Evolutionary conservation across 805 yeast species (phyloP).

Genomic region (Kodamaea kakaduensis): DNA sequence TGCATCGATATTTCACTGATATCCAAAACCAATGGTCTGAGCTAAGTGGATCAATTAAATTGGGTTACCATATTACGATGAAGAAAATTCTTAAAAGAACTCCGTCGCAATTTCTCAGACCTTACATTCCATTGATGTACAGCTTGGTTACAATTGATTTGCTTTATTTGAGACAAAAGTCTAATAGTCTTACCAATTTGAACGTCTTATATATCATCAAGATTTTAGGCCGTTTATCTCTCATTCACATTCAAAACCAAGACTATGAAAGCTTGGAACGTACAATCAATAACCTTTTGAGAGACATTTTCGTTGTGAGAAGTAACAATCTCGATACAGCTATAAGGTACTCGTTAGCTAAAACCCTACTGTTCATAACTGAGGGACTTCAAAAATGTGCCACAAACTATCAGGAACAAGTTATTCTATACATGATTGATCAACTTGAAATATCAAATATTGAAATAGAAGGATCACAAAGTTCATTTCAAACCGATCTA

Average conservation of each 20-base stretch:
- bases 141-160: constrained; percentile 17
- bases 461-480: not conserved
- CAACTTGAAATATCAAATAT: constrained; percentile 26
- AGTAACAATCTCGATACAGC: constrained; percentile 47
- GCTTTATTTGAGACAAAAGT: constrained; percentile 12
- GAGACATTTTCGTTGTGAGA: constrained; percentile 30
- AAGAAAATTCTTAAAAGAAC: constrained; percentile 34
- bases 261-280: constrained; percentile 42
- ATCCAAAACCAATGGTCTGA: constrained; percentile 19
- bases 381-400: constrained; percentile 30
- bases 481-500: constrained; percentile 10
- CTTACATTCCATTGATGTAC: constrained; percentile 13
- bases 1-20: constrained; percentile 17
- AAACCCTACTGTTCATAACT: constrained; percentile 53
- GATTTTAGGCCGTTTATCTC: constrained; percentile 36
- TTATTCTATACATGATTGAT: constrained; percentile 29
- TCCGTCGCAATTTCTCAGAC: constrained; percentile 9
- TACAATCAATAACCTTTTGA: constrained; percentile 46
- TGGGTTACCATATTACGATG: constrained; percentile 40
- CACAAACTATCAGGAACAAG: constrained; percentile 40
- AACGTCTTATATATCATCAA: constrained; percentile 29
- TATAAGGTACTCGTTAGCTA: constrained; percentile 64
- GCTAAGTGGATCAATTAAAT: constrained; percentile 13
- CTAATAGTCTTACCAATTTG: constrained; percentile 12
- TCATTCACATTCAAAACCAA: constrained; percentile 15